Base-by-base conservation (phyloP, 2,329 filamentous ascomycete genomes). In the Cladosporium sp. region DNA sequence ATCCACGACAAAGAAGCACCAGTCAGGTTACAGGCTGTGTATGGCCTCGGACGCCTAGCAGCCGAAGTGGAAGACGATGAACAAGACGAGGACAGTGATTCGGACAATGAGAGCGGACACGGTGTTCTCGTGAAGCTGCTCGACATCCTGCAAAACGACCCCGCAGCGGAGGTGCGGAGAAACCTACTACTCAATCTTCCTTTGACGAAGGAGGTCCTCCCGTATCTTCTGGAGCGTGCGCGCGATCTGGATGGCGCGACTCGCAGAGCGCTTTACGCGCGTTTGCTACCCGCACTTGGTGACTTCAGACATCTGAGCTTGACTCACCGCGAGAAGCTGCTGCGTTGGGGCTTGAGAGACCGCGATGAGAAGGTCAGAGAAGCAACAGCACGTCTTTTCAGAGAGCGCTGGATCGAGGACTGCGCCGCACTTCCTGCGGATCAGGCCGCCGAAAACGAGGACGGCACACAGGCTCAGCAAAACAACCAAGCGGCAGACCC, bases 341-440 rank as follows among this genome's bases (percentile, higher is more conserved):
- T 98, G 22, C 82, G 93, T 33, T 98, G 93, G 93, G 93, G 93
- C 43, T 74, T 98, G 35, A 83, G 91, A 33, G 93, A 98, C 66
- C 82, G 93, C 67, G 93, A 98, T 58, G 92, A 97, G 58, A 89
- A 86, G 59, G 93, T 98, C 11, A 83, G 91, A 46, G 95, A 95
- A 67, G 92, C 92, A 7, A 88, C 93, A 3, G 89, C 87, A 7
- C 85, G 88, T 39, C 76, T 97, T 6, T 98, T 98, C 72, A 83
- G 86, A 54, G 91, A 96, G 63, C 82, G 89, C n/a, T 98, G 93
- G 93, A 92, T 98, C 54, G 92, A 97, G 64, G 89, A 97, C 63
- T 96, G 91, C 60, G 90, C 87, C 5, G 85, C 85, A 2, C 76
- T 79, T 1, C 73, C 77, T 7, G 78, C 83, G 32, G 75, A 76